These are phyloP conservation scores for Biscogniauxia sp. DNA, from an alignment of 2,329 filamentous ascomycete genomes.

Conservation along the genomic window DNA sequence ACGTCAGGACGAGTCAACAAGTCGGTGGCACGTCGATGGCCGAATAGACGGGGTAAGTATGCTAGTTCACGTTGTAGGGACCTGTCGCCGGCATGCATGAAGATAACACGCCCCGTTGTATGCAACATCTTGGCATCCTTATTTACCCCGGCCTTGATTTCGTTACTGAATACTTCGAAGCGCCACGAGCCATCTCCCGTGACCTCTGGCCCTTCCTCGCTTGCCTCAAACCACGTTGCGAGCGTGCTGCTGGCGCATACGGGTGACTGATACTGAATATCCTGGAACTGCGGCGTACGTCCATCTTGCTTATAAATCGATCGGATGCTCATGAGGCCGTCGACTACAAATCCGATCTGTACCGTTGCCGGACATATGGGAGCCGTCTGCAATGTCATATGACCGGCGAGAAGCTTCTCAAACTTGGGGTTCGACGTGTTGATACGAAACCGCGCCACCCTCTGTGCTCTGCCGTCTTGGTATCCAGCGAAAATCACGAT, in stretches of 20 bases:
- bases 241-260: constrained; percentile 2
- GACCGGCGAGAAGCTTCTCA: constrained; percentile 33
- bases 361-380: constrained; percentile 40
- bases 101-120: too few species aligned
- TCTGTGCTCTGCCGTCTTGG: constrained; percentile 16
- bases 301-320: constrained; percentile 17
- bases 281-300: neutral
- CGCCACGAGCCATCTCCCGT: too few species aligned
- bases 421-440: constrained; percentile 38
- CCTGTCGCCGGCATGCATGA: too few species aligned
- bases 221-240: too few species aligned
- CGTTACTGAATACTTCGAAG: too few species aligned
- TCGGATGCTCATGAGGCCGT: constrained; percentile 31
- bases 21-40: too few species aligned
- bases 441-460: constrained; percentile 38
- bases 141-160: too few species aligned
- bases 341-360: constrained; percentile 33
- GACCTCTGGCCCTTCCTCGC: too few species aligned
- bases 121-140: too few species aligned
- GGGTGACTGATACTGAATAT: constrained; percentile 15
- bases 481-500: constrained; percentile 32
- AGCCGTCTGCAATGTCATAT: constrained; percentile 39
- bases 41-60: too few species aligned
- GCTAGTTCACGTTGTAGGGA: too few species aligned
- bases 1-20: constrained; percentile 3